Conservation (phyloP, 164 flowering plant genomes). For the Piper betle region DNA sequence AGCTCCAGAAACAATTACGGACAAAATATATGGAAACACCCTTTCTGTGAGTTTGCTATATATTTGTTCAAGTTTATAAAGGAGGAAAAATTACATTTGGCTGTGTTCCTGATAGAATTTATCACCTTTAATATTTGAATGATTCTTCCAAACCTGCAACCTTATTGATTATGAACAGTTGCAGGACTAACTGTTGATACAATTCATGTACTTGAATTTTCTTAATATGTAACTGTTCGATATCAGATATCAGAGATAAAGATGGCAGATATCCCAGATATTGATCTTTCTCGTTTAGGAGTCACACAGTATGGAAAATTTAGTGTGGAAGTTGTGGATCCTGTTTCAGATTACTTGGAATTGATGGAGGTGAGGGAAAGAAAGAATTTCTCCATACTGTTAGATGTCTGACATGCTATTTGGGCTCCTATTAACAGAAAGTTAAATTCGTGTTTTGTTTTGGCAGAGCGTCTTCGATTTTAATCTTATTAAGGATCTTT, state of each 20-base stretch:
- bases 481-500: slow-evolving; percentile 60
- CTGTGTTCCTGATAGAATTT: too few relatives aligned
- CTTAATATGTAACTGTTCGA: too few relatives aligned
- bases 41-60: slow-evolving; percentile 53
- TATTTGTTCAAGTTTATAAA: not conserved
- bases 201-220: too few relatives aligned
- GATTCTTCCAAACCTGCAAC: too few relatives aligned
- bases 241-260: slow-evolving; percentile 85
- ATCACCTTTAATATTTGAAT: too few relatives aligned
- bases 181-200: too few relatives aligned
- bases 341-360: slow-evolving; percentile 91
- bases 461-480: slow-evolving; percentile 93
- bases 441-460: slow-evolving; percentile 1
- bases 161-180: too few relatives aligned
- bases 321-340: slow-evolving; percentile 81
- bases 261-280: slow-evolving; percentile 78
- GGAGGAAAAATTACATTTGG: not conserved
- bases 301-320: slow-evolving; percentile 64
- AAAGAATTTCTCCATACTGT: not conserved
- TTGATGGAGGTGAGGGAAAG: slow-evolving; percentile 60
- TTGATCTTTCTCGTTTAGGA: slow-evolving; percentile 67
- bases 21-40: slow-evolving; percentile 95
- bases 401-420: not conserved
- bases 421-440: not conserved
- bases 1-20: slow-evolving; percentile 95